Conservation (phyloP, 352 stramenopile genomes). For the Globisporangium nagaii region DNA sequence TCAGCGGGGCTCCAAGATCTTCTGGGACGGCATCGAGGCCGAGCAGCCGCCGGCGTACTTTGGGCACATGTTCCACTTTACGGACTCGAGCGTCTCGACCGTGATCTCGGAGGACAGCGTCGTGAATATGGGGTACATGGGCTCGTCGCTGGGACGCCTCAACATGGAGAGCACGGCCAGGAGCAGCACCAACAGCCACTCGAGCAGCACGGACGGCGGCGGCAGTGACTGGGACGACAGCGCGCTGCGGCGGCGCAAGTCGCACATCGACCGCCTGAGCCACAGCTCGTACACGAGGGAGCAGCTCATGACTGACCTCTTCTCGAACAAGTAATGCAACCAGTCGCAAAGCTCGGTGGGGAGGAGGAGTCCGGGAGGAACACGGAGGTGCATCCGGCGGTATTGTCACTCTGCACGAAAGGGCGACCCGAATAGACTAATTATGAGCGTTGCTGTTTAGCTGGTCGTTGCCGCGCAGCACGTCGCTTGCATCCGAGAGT, state of each 20-base stretch:
- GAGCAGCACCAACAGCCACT: not conserved
- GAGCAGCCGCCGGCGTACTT: slow-evolving; percentile 16
- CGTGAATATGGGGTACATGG: not conserved
- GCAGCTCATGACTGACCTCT: slow-evolving; percentile 3
- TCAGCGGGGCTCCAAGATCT: slow-evolving; percentile 5
- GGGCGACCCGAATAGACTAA: too few relatives aligned
- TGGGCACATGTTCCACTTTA: slow-evolving; percentile 4
- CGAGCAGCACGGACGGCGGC: not conserved
- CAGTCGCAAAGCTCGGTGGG: too few relatives aligned
- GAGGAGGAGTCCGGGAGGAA: too few relatives aligned
- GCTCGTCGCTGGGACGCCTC: not conserved
- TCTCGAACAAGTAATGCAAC: too few relatives aligned
- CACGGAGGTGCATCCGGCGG: too few relatives aligned
- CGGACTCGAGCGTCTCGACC: not conserved
- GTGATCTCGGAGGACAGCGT: slow-evolving; percentile 16
- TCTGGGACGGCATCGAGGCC: slow-evolving; percentile 2
- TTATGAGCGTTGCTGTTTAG: too few relatives aligned
- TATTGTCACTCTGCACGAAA: too few relatives aligned
- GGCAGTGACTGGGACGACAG: not conserved
- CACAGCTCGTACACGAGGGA: slow-evolving; percentile 1
- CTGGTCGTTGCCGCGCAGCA: not conserved
- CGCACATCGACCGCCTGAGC: slow-evolving; percentile 4
- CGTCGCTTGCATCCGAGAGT: not conserved
- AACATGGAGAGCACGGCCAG: not conserved
- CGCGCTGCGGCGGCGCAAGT: not conserved